Percentiles rank a stretch among this genome's conserved stretches.
phyloP scores from a whole-genome alignment of 164 flowering plant species.

The Vitis rotundifolia region DNA sequence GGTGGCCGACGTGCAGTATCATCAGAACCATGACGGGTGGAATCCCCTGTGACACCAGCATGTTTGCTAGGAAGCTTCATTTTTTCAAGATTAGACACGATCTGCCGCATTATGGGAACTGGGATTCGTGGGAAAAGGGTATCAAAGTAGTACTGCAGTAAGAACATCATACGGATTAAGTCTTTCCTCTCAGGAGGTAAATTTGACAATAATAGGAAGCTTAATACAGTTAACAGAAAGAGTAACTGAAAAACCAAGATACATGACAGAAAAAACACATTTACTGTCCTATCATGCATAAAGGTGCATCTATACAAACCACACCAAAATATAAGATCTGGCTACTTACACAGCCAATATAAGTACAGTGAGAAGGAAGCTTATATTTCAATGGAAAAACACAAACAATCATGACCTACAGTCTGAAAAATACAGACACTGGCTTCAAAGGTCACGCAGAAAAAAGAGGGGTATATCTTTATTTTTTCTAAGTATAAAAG shows the following conservation, averaged over 20 bases:
- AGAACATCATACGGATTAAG: neutral
- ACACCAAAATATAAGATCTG: too few relatives aligned
- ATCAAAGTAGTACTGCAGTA: conserved; percentile 93
- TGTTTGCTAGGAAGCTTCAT: conserved; percentile 86
- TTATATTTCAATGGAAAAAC: too few relatives aligned
- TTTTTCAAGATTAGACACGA: conserved; percentile 75
- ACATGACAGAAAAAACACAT: neutral
- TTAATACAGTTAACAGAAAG: neutral
- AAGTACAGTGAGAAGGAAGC: too few relatives aligned
- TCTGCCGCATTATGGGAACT: conserved; percentile 85
- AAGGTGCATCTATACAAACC: neutral
- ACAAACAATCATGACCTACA: too few relatives aligned
- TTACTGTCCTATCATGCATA: too few relatives aligned
- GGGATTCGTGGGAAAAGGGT: conserved; percentile 97
- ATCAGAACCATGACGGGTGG: conserved; percentile 82
- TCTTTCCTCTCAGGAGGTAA: neutral
- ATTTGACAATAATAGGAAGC: neutral
- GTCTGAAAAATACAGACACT: too few relatives aligned
- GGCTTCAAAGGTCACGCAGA: too few relatives aligned
- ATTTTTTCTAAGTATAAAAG: too few relatives aligned
- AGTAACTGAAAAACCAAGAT: too few relatives aligned
- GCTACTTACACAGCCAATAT: too few relatives aligned
- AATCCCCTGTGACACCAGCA: conserved; percentile 84
- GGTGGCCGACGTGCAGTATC: conserved; percentile 98
- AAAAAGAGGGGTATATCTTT: too few relatives aligned